Conservation (phyloP, 495 filamentous ascomycete species). For the Penicillium roqueforti region DNA sequence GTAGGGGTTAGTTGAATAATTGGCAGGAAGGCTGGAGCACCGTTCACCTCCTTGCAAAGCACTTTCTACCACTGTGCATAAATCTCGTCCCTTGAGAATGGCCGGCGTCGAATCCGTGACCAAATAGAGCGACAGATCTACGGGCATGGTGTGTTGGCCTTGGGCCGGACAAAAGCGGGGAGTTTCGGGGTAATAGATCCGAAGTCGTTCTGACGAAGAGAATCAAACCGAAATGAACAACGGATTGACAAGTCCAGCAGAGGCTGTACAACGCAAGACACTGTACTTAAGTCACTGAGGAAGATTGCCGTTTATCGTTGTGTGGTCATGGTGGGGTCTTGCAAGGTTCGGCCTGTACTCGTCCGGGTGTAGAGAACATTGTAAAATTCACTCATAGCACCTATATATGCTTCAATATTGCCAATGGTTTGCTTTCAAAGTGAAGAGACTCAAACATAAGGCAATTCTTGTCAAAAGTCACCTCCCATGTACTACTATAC, state of each 20-base stretch:
- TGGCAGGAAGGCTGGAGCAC: not conserved
- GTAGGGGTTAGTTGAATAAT: constrained; percentile 10
- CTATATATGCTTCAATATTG: not conserved
- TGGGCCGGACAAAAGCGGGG: not conserved
- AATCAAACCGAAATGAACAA: not conserved
- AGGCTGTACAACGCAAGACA: not conserved
- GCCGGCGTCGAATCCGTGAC: constrained; percentile 86
- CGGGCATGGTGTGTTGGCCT: constrained; percentile 25
- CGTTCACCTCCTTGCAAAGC: constrained; percentile 66
- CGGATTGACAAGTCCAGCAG: not conserved
- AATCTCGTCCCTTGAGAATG: constrained; percentile 66
- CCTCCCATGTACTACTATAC: not conserved
- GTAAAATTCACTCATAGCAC: not conserved
- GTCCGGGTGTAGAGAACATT: not conserved
- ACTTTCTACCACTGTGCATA: constrained; percentile 69
- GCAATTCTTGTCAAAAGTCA: not conserved
- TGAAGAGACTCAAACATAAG: not conserved
- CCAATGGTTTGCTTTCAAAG: not conserved
- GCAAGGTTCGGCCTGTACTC: not conserved
- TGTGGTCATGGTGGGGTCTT: constrained; percentile 3
- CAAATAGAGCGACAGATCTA: constrained; percentile 71
- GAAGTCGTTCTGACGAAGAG: not conserved
- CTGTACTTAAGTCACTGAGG: not conserved
- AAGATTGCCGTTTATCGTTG: constrained; percentile 1
- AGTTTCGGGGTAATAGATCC: not conserved